These are phyloP conservation scores for Desmodesmus armatus DNA, from an alignment of 139 green algal species.

Conservation along the genomic window DNA sequence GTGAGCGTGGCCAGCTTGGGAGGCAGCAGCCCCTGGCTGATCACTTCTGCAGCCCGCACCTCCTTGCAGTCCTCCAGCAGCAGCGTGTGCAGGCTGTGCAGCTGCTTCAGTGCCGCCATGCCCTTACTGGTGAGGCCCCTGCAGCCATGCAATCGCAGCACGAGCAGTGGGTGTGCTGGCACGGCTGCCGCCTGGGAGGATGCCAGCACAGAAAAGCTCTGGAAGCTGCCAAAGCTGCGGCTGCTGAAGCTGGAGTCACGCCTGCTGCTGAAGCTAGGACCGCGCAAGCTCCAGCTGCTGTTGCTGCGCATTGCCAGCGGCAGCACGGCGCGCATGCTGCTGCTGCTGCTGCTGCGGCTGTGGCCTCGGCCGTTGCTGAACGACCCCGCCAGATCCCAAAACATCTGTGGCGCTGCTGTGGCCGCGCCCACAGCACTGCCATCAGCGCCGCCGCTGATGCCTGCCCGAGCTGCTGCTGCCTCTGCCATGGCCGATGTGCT, in stretches of 20 bases:
- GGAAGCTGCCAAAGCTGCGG: conserved; percentile 38
- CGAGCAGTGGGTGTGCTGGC: conserved; percentile 2
- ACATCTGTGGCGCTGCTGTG: background rate
- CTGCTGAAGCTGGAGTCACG: conserved; percentile 24
- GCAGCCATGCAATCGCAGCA: conserved; percentile 40
- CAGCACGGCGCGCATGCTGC: no score
- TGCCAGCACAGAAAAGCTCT: background rate
- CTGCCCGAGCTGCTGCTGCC: conserved; percentile 20
- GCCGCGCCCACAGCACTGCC: background rate
- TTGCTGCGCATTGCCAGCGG: no score
- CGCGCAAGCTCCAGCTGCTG: conserved; percentile 24
- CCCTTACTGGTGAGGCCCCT: background rate
- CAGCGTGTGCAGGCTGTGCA: conserved; percentile 15
- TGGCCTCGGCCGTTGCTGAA: background rate
- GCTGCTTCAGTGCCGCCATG: conserved; percentile 26
- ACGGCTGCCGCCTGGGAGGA: background rate
- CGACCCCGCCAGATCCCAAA: background rate
- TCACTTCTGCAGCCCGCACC: background rate
- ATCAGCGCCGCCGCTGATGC: background rate
- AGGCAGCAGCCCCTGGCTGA: conserved; percentile 35
- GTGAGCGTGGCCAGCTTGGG: background rate
- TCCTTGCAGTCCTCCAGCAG: conserved; percentile 27
- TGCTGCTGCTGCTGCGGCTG: conserved; percentile 3
- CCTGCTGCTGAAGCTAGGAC: conserved; percentile 5
- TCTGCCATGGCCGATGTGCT: no score